Evolutionary conservation across 148 eudicot species (phyloP), one percentile per base, ranked within the genome.

Genomic region (Silene latifolia): DNA sequence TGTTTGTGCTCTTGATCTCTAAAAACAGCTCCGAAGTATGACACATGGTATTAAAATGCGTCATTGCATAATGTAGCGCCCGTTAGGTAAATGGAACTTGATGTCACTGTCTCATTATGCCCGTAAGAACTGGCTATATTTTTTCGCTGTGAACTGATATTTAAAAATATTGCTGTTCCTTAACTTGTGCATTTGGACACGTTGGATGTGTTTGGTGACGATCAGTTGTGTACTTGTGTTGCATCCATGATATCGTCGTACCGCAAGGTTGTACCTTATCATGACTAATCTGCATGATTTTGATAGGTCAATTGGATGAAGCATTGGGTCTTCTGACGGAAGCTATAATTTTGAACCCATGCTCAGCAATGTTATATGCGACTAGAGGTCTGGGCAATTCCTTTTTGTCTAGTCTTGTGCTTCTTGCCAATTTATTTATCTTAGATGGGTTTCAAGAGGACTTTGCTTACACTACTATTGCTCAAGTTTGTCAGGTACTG

Each of bases 341-440:
- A 78, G 91, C 94, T 11, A 85, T 88, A 60, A 76, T 68, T 67
- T 74, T 88, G 72, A 90, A 90, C 69, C 91, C 91, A 53, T 70
- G 58, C 20, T 88, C 91, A 21, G 87, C 94, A 19, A 90, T 90
- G 67, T 69, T 90, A 11, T 88, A 90, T 85, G 88, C 90, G 60
- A 83, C 88, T 67, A 83, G 94, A 88, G 94, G 94, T 86, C 23
- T 23, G 29, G 8, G 17, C 9, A 64, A 42, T 12, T 64, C 46
- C 19, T 64, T 27, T 64, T 64, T 61, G 21, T 20, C 64, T 13
- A 7, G 68, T 64, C 46, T 27, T 64, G 9, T 27, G 15, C 29
- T 64, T 15, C 42, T 64, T 7, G 19, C 46, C 5, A 64, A 27
- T 27, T 24, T 24, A n/a, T 61, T 23, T 61, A 0, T 9, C 23